Percentiles rank a stretch among this genome's conserved stretches.
phyloP scores from a whole-genome alignment of 2,329 filamentous ascomycete genomes.

The Botryotinia narcissicola region DNA sequence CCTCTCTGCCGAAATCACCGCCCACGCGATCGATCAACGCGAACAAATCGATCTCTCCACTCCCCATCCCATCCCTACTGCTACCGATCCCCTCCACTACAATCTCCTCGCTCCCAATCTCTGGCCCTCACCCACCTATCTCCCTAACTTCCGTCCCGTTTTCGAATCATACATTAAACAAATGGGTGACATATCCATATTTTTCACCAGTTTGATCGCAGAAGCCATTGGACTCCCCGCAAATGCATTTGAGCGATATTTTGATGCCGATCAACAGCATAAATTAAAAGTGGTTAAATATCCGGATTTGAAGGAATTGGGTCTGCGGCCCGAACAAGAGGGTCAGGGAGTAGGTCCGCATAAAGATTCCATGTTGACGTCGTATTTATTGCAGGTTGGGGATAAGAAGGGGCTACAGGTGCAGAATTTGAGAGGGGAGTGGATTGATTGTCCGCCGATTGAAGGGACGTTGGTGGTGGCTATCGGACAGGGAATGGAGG shows the following conservation, averaged over 20 bases:
- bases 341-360: constrained; percentile 71
- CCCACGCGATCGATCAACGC: constrained; percentile 71
- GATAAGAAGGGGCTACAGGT: constrained; percentile 76
- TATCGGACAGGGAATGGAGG: constrained; percentile 84
- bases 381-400: constrained; percentile 77
- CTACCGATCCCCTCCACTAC: constrained; percentile 65
- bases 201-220: constrained; percentile 77
- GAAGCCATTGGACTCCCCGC: constrained; percentile 73
- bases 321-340: constrained; percentile 41
- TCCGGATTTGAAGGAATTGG: constrained; percentile 65
- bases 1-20: constrained; percentile 68
- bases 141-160: constrained; percentile 66
- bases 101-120: constrained; percentile 77
- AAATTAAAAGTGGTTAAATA: constrained; percentile 91
- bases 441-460: constrained; percentile 80
- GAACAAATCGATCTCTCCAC: constrained; percentile 88
- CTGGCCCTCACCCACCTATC: constrained; percentile 64
- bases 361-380: constrained; percentile 82
- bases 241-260: constrained; percentile 74
- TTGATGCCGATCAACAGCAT: constrained; percentile 68
- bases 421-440: constrained; percentile 73
- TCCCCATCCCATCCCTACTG: constrained; percentile 63
- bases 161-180: constrained; percentile 73
- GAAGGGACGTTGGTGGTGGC: constrained; percentile 79
- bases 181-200: constrained; percentile 70